Conservation (phyloP, 73 alveolate genomes). For the Paramecium biaurelia region DNA sequence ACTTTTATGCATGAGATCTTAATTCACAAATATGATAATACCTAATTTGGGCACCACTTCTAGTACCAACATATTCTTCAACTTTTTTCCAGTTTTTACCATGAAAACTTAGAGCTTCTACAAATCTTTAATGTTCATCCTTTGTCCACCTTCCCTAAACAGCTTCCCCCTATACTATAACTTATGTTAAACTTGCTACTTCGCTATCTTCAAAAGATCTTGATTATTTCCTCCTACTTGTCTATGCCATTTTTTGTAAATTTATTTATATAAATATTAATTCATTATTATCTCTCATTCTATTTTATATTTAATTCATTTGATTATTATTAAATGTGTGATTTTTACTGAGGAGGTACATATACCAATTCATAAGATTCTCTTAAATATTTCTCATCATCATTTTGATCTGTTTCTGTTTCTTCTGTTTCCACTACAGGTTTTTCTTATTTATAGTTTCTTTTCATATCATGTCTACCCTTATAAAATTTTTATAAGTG, state of each 20-base stretch:
- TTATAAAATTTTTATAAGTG: neutral
- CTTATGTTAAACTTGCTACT: neutral
- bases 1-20: constrained; percentile 83
- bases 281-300: neutral
- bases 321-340: neutral
- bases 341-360: constrained; percentile 2
- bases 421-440: constrained; percentile 3
- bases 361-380: constrained; percentile 20
- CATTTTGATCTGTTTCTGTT: constrained; percentile 19
- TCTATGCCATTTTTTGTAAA: neutral
- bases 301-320: neutral
- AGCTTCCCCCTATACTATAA: constrained; percentile 33
- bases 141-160: constrained; percentile 79
- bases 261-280: neutral
- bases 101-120: constrained; percentile 75
- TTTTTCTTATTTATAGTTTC: neutral
- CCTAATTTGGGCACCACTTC: constrained; percentile 78
- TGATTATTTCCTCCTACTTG: neutral
- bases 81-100: constrained; percentile 85
- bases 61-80: constrained; percentile 77
- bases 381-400: constrained; percentile 26
- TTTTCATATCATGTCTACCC: constrained; percentile 1
- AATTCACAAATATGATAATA: neutral
- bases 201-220: constrained; percentile 29
- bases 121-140: constrained; percentile 78